phyloP scores from a whole-genome alignment of 257 asterid species.

The Solanum medicagineum region DNA sequence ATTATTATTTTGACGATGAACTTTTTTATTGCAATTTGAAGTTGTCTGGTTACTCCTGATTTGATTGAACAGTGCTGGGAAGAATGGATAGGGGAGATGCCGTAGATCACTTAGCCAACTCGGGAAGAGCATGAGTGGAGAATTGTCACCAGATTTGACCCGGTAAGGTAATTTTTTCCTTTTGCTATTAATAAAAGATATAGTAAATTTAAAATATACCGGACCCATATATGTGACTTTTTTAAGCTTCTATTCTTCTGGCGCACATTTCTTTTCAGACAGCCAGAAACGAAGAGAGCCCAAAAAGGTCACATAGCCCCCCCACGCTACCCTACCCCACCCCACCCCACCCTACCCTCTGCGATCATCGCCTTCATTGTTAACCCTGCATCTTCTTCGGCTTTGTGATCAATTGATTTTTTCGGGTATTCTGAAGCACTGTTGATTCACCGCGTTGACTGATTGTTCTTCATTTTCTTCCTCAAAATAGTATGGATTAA shows the following conservation, averaged over 20 bases:
- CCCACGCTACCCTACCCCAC: too few species aligned
- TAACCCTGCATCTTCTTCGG: background rate
- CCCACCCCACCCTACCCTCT: background rate
- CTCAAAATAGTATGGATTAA: background rate
- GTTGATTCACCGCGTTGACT: background rate
- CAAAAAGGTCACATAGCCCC: background rate
- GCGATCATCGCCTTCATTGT: background rate
- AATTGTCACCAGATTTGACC: too few species aligned
- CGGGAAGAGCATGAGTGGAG: too few species aligned
- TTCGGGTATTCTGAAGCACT: background rate
- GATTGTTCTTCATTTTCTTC: background rate
- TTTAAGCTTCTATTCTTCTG: background rate
- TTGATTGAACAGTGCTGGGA: too few species aligned
- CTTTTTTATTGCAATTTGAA: too few species aligned
- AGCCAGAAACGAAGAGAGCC: background rate
- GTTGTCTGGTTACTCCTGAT: too few species aligned
- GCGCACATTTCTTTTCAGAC: background rate
- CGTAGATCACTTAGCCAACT: too few species aligned
- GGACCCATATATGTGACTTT: background rate
- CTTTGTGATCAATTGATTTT: background rate
- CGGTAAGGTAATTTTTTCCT: too few species aligned
- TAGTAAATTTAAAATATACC: background rate
- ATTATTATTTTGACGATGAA: too few species aligned
- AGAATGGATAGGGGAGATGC: too few species aligned
- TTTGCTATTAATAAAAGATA: too few species aligned